These are phyloP conservation scores for Ceratopteris richardii DNA, from an alignment of 75 land plant genomes.

Conservation along the genomic window DNA sequence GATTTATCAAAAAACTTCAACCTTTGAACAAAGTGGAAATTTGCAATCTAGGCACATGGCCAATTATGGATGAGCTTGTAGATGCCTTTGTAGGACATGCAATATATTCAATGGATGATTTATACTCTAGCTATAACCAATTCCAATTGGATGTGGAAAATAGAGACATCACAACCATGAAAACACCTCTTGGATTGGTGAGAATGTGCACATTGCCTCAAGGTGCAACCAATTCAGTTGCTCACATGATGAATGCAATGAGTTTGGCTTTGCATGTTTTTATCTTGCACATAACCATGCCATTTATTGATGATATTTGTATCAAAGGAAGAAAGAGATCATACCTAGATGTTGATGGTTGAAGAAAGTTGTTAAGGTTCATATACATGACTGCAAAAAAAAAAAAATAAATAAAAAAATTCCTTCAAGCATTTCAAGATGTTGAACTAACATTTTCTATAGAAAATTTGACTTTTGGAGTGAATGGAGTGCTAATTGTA, in stretches of 20 bases:
- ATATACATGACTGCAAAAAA: neutral
- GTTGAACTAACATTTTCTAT: neutral
- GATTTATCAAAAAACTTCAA: neutral
- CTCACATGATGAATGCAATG: neutral
- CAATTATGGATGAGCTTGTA: neutral
- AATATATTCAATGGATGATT: neutral
- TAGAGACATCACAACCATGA: neutral
- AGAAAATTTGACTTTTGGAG: neutral
- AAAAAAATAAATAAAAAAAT: neutral
- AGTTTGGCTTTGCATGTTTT: neutral
- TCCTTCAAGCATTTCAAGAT: neutral
- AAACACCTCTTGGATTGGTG: neutral
- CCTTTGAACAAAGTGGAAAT: neutral
- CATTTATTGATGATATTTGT: neutral
- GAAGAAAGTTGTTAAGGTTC: neutral
- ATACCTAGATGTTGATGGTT: too few species aligned
- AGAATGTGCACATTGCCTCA: constrained; percentile 1
- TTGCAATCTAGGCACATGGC: neutral
- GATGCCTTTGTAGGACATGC: neutral
- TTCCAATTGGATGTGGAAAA: neutral
- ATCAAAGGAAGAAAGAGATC: constrained; percentile 4
- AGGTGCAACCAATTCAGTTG: neutral
- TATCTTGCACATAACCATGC: neutral
- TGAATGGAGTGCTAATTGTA: neutral
- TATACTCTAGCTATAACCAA: neutral